These are phyloP conservation scores for Aureobasidium sp. DNA, from an alignment of 2,329 filamentous ascomycete species.

Conservation along the genomic window DNA sequence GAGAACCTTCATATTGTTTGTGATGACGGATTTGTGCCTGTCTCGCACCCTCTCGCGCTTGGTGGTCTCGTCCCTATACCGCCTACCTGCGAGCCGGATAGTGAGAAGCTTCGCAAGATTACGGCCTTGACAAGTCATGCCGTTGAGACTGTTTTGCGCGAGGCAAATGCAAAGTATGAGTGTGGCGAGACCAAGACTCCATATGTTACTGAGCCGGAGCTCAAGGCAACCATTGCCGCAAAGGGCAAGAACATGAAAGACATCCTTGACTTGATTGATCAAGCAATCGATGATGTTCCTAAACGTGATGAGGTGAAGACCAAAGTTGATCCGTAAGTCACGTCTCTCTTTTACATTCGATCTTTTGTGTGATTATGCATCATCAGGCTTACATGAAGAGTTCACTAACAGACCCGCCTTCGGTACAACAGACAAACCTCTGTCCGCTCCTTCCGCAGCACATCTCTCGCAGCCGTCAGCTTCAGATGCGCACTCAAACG, in stretches of 20 bases:
- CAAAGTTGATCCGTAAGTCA: conserved; percentile 50
- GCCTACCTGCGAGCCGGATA: conserved; percentile 90
- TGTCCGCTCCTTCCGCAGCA: conserved; percentile 60
- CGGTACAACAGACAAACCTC: conserved; percentile 63
- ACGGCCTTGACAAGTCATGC: conserved; percentile 82
- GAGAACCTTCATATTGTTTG: conserved; percentile 68
- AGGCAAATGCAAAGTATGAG: conserved; percentile 81
- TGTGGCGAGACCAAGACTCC: conserved; percentile 66
- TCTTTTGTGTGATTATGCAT: conserved; percentile 13
- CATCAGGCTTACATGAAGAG: conserved; percentile 16
- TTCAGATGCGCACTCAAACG: conserved; percentile 72
- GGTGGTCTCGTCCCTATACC: conserved; percentile 74
- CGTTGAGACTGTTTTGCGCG: conserved; percentile 67
- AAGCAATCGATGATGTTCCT: conserved; percentile 63
- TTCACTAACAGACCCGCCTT: conserved; percentile 77
- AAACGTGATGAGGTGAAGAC: conserved; percentile 52
- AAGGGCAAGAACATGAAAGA: conserved; percentile 77
- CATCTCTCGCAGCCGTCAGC: conserved; percentile 85
- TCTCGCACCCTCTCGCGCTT: conserved; percentile 73
- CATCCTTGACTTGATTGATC: conserved; percentile 80
- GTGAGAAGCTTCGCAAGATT: conserved; percentile 79
- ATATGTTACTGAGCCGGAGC: conserved; percentile 58
- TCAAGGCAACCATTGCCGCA: conserved; percentile 71
- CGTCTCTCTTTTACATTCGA: conserved; percentile 16
- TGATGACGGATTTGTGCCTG: conserved; percentile 78